These are phyloP conservation scores for Amaranthus palmeri DNA, from an alignment of 148 eudicot species.

Conservation along the genomic window DNA sequence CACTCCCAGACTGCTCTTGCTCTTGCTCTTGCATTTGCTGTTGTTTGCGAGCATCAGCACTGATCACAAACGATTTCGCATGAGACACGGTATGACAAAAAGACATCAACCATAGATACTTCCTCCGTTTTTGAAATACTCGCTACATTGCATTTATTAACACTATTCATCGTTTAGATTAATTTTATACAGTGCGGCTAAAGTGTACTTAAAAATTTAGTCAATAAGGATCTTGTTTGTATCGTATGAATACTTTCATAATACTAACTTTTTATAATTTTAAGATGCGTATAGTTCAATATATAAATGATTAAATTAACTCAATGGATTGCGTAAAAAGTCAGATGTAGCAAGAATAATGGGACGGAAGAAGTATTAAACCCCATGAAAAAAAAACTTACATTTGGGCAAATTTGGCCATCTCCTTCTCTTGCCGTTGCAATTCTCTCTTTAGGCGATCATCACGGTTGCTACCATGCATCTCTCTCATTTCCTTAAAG, in stretches of 20 bases:
- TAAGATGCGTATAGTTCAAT: too few species aligned
- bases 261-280: too few species aligned
- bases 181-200: too few species aligned
- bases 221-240: too few species aligned
- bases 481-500: constrained; percentile 91
- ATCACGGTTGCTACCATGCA: constrained; percentile 94
- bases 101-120: neutral
- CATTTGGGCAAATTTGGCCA: constrained; percentile 97
- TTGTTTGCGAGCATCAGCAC: constrained; percentile 84
- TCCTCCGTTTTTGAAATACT: too few species aligned
- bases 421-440: constrained; percentile 86
- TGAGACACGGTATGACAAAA: neutral
- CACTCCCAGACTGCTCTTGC: constrained; percentile 43
- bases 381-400: constrained; percentile 20
- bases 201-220: too few species aligned
- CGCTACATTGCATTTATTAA: too few species aligned
- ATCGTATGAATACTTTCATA: too few species aligned
- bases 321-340: too few species aligned
- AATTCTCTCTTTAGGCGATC: constrained; percentile 87
- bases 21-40: constrained; percentile 60
- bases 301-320: too few species aligned
- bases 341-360: too few species aligned
- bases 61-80: constrained; percentile 23
- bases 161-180: too few species aligned
- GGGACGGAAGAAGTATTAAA: neutral